Evolutionary conservation across 2,329 filamentous ascomycete species (phyloP).

Genomic region (Sporothrix dimorphospora): DNA sequence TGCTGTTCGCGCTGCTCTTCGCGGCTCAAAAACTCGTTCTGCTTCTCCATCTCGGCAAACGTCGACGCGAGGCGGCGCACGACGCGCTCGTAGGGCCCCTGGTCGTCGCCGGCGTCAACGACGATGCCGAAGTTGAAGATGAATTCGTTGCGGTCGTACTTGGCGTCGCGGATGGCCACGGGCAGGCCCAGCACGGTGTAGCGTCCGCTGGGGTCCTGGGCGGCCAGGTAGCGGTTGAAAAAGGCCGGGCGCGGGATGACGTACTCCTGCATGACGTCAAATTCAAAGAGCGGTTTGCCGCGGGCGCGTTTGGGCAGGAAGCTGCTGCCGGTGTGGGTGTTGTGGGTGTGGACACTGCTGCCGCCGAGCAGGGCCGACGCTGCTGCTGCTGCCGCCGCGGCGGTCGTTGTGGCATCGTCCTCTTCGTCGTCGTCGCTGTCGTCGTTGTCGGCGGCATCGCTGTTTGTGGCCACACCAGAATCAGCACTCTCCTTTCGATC

Average conservation of each 20-base stretch:
- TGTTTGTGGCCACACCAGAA: background rate
- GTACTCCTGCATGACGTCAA: slow-evolving; percentile 84
- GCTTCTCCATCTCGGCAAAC: slow-evolving; percentile 88
- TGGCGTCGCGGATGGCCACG: slow-evolving; percentile 79
- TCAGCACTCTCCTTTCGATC: background rate
- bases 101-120: slow-evolving; percentile 57
- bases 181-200: slow-evolving; percentile 86
- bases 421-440: background rate
- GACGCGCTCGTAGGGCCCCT: slow-evolving; percentile 79
- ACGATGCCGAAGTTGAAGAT: slow-evolving; percentile 95
- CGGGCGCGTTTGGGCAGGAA: slow-evolving; percentile 7
- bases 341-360: background rate
- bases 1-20: slow-evolving; percentile 44
- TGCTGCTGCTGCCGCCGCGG: slow-evolving; percentile 15
- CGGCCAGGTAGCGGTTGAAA: slow-evolving; percentile 85
- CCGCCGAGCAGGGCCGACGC: slow-evolving; percentile 22
- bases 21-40: slow-evolving; percentile 77
- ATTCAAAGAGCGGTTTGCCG: slow-evolving; percentile 67
- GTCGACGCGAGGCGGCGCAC: slow-evolving; percentile 83
- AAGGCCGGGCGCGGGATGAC: slow-evolving; percentile 94
- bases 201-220: slow-evolving; percentile 69
- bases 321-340: background rate
- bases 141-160: slow-evolving; percentile 91
- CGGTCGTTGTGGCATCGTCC: background rate
- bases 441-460: background rate